Conservation (phyloP, 495 filamentous ascomycete species). For the Talaromyces ruber region DNA sequence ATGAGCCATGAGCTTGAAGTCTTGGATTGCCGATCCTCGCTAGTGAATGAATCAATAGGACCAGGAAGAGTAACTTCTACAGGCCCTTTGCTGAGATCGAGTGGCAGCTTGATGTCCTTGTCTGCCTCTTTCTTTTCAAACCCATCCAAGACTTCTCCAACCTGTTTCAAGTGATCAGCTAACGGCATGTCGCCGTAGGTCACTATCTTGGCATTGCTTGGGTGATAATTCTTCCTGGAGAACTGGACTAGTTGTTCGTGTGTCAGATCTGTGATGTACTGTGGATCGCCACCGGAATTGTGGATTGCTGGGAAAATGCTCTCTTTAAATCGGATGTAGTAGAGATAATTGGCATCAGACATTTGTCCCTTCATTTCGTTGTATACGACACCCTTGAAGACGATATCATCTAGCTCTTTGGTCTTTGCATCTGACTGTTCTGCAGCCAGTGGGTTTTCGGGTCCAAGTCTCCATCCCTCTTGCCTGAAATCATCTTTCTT, state of each 20-base stretch:
- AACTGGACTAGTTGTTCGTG: slow-evolving; percentile 79
- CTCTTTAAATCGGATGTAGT: slow-evolving; percentile 88
- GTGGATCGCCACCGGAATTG: slow-evolving; percentile 92
- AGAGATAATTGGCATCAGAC: slow-evolving; percentile 93
- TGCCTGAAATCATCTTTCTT: slow-evolving; percentile 89
- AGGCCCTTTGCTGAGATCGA: slow-evolving; percentile 60
- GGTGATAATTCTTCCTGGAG: slow-evolving; percentile 88
- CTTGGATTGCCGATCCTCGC: slow-evolving; percentile 80
- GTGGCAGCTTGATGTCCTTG: slow-evolving; percentile 63
- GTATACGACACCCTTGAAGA: slow-evolving; percentile 98
- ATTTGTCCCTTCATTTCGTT: slow-evolving; percentile 99
- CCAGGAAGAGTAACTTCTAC: slow-evolving; percentile 62
- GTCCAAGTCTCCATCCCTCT: slow-evolving; percentile 93
- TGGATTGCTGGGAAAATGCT: slow-evolving; percentile 88
- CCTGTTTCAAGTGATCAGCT: slow-evolving; percentile 64
- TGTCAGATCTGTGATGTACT: slow-evolving; percentile 91
- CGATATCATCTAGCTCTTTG: slow-evolving; percentile 42
- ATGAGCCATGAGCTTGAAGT: slow-evolving; percentile 89
- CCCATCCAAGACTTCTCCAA: slow-evolving; percentile 59
- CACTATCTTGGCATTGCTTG: slow-evolving; percentile 89
- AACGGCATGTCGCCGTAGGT: slow-evolving; percentile 94
- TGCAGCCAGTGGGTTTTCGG: slow-evolving; percentile 66
- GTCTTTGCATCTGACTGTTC: slow-evolving; percentile 30
- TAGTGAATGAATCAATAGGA: slow-evolving; percentile 81
- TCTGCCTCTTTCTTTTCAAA: slow-evolving; percentile 66